A percentile compares a stretch with the other conserved stretches of the same genome.
Conservation (phyloP, 2,329 filamentous ascomycete genomes). For the Mollisia scopiformis region DNA sequence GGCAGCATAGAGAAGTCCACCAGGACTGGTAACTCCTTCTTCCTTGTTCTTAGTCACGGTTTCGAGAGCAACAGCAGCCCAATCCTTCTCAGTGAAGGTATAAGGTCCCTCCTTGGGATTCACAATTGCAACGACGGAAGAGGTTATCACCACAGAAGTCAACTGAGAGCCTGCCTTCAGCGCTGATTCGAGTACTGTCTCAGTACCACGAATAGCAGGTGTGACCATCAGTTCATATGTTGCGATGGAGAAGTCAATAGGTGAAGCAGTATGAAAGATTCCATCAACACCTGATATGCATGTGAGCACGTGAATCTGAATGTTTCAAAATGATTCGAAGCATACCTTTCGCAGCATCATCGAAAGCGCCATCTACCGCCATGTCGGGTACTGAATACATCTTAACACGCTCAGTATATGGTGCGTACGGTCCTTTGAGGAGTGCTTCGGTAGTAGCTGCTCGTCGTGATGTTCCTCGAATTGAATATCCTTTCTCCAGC, state of each 20-base stretch:
- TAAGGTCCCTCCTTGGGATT: slow-evolving; percentile 28
- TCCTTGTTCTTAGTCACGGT: slow-evolving; percentile 35
- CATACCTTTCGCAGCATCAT: slow-evolving; percentile 32
- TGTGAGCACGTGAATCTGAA: slow-evolving; percentile 11
- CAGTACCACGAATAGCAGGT: slow-evolving; percentile 31
- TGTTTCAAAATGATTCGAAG: not conserved
- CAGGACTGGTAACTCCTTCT: slow-evolving; percentile 23
- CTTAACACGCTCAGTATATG: slow-evolving; percentile 31
- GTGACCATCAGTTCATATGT: slow-evolving; percentile 35
- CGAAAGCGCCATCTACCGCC: slow-evolving; percentile 33
- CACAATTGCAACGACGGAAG: slow-evolving; percentile 35
- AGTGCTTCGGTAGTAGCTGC: slow-evolving; percentile 26
- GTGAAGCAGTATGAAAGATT: slow-evolving; percentile 37
- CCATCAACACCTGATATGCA: slow-evolving; percentile 29
- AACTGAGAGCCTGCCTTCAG: slow-evolving; percentile 40
- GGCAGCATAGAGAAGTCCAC: slow-evolving; percentile 39
- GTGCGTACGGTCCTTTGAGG: slow-evolving; percentile 31
- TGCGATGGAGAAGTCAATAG: slow-evolving; percentile 33
- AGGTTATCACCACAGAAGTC: slow-evolving; percentile 45
- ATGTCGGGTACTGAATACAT: slow-evolving; percentile 35
- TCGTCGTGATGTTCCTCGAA: slow-evolving; percentile 36
- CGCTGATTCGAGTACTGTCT: slow-evolving; percentile 33
- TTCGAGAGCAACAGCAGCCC: slow-evolving; percentile 37
- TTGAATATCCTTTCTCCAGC: slow-evolving; percentile 34
- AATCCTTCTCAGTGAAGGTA: slow-evolving; percentile 30